Evolutionary conservation across 768 basidiomycete species (phyloP).

Genomic region (Amanita polypyramis): DNA sequence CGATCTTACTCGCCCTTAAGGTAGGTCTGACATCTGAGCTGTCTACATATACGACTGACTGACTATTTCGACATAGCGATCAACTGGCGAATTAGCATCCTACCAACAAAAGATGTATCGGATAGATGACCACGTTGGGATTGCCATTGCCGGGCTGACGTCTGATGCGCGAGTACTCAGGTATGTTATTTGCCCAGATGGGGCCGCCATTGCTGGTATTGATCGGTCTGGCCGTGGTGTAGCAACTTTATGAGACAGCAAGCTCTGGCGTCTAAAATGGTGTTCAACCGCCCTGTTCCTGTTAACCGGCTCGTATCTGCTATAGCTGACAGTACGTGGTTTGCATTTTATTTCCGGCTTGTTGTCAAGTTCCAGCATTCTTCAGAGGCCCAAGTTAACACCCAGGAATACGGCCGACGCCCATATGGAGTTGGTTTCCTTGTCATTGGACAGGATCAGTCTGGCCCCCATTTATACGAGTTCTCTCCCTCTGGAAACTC

Average conservation of each 20-base stretch:
- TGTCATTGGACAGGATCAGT: conserved; percentile 90
- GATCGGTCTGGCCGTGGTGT: background rate
- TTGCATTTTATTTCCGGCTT: background rate
- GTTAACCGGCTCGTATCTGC: conserved; percentile 88
- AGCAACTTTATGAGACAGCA: conserved; percentile 99
- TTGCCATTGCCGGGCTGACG: conserved; percentile 97
- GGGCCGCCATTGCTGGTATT: background rate
- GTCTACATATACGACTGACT: background rate
- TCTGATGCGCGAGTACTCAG: conserved; percentile 96
- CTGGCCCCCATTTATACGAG: conserved; percentile 97
- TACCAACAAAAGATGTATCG: conserved; percentile 99
- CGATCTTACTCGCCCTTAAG: conserved; percentile 87
- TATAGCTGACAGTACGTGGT: conserved; percentile 84
- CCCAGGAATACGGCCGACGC: conserved; percentile 93
- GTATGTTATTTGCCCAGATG: conserved; percentile 28
- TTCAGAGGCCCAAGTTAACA: conserved; percentile 95
- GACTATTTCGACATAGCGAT: conserved; percentile 48
- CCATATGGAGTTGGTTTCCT: conserved; percentile 99
- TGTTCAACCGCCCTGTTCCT: conserved; percentile 90
- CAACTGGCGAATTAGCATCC: conserved; percentile 95
- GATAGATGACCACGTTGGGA: conserved; percentile 99
- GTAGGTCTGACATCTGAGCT: conserved; percentile 27
- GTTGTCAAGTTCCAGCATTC: background rate
- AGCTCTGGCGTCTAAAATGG: conserved; percentile 91
- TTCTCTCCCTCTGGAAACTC: conserved; percentile 97